phyloP scores from a whole-genome alignment of 441 rosid genomes.

The Arabidopsis hybrid region DNA sequence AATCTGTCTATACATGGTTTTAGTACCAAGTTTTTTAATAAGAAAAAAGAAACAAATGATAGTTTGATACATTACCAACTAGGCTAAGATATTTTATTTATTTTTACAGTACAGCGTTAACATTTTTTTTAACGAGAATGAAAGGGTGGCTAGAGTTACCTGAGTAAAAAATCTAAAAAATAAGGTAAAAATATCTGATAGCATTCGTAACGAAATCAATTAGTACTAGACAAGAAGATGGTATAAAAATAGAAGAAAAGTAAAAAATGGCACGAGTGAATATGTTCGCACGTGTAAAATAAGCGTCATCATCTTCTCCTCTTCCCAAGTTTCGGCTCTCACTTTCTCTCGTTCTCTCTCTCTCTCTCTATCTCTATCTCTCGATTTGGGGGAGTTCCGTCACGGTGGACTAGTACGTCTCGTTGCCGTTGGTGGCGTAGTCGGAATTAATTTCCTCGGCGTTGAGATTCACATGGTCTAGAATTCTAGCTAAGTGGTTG shows the following conservation, averaged over 20 bases:
- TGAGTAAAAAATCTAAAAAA: background rate
- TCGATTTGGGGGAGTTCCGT: slow-evolving; percentile 38
- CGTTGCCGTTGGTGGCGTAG: slow-evolving; percentile 21
- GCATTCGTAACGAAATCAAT: slow-evolving; percentile 20
- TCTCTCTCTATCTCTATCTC: slow-evolving; percentile 15
- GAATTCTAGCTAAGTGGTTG: background rate
- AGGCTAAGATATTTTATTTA: no score
- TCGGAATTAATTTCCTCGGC: slow-evolving; percentile 14
- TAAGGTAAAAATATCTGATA: background rate
- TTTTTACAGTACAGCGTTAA: no score
- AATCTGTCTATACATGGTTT: background rate
- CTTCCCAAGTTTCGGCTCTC: slow-evolving; percentile 44
- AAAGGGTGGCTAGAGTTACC: background rate
- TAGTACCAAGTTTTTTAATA: background rate
- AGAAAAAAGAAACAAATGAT: no score
- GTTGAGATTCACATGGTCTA: slow-evolving; percentile 14
- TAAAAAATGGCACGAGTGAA: slow-evolving; percentile 28
- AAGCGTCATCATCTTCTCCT: slow-evolving; percentile 44
- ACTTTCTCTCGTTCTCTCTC: background rate
- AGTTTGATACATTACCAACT: no score
- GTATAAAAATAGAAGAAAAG: background rate
- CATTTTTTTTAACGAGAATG: no score
- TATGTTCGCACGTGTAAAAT: slow-evolving; percentile 37
- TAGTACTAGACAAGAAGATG: background rate
- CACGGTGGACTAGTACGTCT: slow-evolving; percentile 33